Evolutionary conservation across 2,329 filamentous ascomycete species (phyloP).

Genomic region (Fusarium xyrophilum): DNA sequence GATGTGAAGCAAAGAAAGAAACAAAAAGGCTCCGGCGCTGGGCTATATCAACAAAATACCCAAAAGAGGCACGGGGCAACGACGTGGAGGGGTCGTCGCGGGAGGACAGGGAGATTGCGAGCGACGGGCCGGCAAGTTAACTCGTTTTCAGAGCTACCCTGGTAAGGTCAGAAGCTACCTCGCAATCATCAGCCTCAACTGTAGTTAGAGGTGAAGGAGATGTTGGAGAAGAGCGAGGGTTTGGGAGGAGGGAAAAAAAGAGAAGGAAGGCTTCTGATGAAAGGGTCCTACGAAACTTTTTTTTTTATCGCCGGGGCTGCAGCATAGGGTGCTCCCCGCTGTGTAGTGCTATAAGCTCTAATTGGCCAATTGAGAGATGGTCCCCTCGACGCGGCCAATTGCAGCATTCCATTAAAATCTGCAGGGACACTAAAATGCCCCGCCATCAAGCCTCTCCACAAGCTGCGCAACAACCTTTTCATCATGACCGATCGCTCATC

Average conservation of each 20-base stretch:
- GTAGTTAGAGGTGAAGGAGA: slow-evolving; percentile 30
- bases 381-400: slow-evolving; percentile 31
- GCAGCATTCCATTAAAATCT: slow-evolving; percentile 23
- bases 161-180: slow-evolving; percentile 49
- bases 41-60: slow-evolving; percentile 24
- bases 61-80: slow-evolving; percentile 42
- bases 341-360: slow-evolving; percentile 5
- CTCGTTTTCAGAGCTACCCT: slow-evolving; percentile 50
- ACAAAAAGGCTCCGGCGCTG: slow-evolving; percentile 22
- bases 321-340: slow-evolving; percentile 29
- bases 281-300: slow-evolving; percentile 41
- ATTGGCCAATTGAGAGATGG: slow-evolving; percentile 39
- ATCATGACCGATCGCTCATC: slow-evolving; percentile 33
- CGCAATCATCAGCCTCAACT: slow-evolving; percentile 48
- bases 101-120: slow-evolving; percentile 42
- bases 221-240: slow-evolving; percentile 35
- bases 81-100: slow-evolving; percentile 28
- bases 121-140: slow-evolving; percentile 48
- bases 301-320: slow-evolving; percentile 36
- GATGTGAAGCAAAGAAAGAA: slow-evolving; percentile 9
- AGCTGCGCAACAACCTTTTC: slow-evolving; percentile 34
- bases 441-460: slow-evolving; percentile 37
- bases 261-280: slow-evolving; percentile 26
- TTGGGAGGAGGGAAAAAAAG: slow-evolving; percentile 33
- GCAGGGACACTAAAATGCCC: slow-evolving; percentile 40